Conservation (phyloP, 139 green algal species). For the Yamagishiella unicocca region DNA sequence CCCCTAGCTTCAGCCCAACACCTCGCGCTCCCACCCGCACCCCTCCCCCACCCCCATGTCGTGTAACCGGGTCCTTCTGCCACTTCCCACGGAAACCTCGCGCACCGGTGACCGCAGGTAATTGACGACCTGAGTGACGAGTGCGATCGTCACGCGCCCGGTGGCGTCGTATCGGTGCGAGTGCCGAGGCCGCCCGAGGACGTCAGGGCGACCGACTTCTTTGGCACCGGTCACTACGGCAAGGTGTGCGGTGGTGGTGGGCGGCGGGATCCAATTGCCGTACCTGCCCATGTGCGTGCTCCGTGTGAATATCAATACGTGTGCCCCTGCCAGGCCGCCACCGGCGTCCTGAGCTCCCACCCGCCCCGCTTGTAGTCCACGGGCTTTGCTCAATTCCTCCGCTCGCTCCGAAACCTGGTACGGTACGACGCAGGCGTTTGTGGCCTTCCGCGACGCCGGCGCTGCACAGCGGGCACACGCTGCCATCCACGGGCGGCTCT, state of each 20-base stretch:
- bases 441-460: not conserved
- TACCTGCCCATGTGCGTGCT: too few relatives aligned
- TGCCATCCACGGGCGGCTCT: constrained; percentile 51
- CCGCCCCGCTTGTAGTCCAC: too few relatives aligned
- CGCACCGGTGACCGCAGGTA: constrained; percentile 27
- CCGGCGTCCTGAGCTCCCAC: too few relatives aligned
- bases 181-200: constrained; percentile 43
- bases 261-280: too few relatives aligned
- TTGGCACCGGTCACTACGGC: constrained; percentile 49
- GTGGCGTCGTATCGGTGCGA: constrained; percentile 31
- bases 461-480: constrained; percentile 32
- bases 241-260: constrained; percentile 42
- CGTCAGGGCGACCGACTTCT: constrained; percentile 1
- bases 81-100: not conserved
- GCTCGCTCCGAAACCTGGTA: too few relatives aligned
- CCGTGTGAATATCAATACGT: too few relatives aligned
- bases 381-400: too few relatives aligned
- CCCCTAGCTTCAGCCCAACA: too few relatives aligned
- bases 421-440: constrained; percentile 50
- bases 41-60: too few relatives aligned
- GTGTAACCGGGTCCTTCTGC: not conserved
- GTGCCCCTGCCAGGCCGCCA: too few relatives aligned
- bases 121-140: constrained; percentile 52
- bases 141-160: constrained; percentile 24
- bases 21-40: too few relatives aligned